Evolutionary conservation across 257 asterid genomes (phyloP).

Genomic region (Rauvolfia tetraphylla): DNA sequence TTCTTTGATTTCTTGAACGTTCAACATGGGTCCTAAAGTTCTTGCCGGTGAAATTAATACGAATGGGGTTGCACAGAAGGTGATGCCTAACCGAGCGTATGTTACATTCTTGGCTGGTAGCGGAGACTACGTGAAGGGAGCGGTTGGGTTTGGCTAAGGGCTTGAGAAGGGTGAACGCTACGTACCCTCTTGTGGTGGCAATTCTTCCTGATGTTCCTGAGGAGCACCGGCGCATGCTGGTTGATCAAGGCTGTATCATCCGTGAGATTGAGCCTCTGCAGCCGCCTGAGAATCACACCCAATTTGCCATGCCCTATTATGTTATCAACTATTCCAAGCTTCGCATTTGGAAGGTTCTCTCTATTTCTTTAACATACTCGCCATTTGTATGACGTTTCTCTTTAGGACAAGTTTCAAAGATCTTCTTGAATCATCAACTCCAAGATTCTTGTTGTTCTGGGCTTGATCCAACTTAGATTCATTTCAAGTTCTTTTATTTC

Average conservation of each 20-base stretch:
- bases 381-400: neutral
- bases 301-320: conserved; percentile 29
- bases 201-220: conserved; percentile 32
- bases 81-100: conserved; percentile 19
- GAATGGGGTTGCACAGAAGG: too few relatives aligned
- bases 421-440: neutral
- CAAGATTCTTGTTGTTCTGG: neutral
- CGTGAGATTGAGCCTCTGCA: conserved; percentile 28
- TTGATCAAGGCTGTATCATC: conserved; percentile 26
- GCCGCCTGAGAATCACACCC: conserved; percentile 16
- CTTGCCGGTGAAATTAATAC: neutral
- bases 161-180: conserved; percentile 20
- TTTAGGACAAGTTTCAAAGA: neutral
- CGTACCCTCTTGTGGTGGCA: conserved; percentile 33
- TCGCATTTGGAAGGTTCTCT: conserved; percentile 25
- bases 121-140: conserved; percentile 32
- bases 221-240: conserved; percentile 26
- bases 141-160: conserved; percentile 35
- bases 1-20: neutral
- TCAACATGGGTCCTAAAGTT: neutral
- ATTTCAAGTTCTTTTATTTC: neutral
- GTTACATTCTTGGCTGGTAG: conserved; percentile 34
- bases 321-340: conserved; percentile 31
- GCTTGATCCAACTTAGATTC: neutral
- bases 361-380: neutral